Evolutionary conservation across 352 stramenopile species (phyloP).

Genomic region (Phytophthora cactorum): DNA sequence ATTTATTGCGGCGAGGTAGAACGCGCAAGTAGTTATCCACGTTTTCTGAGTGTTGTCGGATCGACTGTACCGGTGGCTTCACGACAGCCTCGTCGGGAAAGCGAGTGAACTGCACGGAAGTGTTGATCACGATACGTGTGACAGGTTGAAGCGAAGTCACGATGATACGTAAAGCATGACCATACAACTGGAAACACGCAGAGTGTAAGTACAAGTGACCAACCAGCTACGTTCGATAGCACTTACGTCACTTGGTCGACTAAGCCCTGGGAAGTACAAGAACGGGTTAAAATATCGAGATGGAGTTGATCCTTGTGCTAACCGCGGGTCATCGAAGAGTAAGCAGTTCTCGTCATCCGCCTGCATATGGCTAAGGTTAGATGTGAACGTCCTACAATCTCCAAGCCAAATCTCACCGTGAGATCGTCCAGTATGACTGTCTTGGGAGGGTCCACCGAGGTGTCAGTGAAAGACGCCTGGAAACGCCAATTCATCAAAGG

Average conservation of each 20-base stretch:
- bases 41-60: conserved; percentile 7
- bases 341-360: conserved; percentile 54
- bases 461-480: conserved; percentile 52
- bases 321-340: conserved; percentile 31
- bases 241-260: conserved; percentile 51
- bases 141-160: conserved; percentile 50
- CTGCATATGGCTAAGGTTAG: conserved; percentile 25
- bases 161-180: conserved; percentile 54
- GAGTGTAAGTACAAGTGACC: background rate
- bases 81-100: conserved; percentile 24
- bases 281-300: conserved; percentile 50
- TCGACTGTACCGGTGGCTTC: conserved; percentile 13
- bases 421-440: conserved; percentile 52
- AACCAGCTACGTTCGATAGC: background rate
- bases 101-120: conserved; percentile 53
- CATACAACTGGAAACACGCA: conserved; percentile 47
- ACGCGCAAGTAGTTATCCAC: background rate
- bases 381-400: background rate
- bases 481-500: conserved; percentile 51
- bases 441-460: conserved; percentile 29
- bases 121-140: conserved; percentile 60
- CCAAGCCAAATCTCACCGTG: conserved; percentile 21
- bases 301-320: background rate
- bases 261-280: conserved; percentile 49
- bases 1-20: conserved; percentile 8